phyloP scores from a whole-genome alignment of 139 green algal genomes.

The Desmodesmus armatus region DNA sequence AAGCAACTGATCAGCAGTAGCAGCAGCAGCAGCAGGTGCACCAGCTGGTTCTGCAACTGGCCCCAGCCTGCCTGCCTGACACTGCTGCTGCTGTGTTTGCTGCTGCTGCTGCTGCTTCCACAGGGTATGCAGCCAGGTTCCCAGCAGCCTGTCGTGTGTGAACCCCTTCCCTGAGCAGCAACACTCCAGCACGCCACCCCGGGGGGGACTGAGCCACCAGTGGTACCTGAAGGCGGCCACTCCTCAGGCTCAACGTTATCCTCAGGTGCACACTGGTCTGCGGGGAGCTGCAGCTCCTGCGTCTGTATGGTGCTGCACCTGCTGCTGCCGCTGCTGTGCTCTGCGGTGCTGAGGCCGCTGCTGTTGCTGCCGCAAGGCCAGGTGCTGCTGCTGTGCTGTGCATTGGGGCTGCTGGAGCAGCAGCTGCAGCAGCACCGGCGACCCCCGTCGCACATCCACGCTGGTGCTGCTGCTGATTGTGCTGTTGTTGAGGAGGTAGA shows the following conservation, averaged over 20 bases:
- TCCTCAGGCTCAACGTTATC: neutral
- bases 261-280: neutral
- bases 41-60: neutral
- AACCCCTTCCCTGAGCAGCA: neutral
- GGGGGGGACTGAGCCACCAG: neutral
- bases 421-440: constrained; percentile 5
- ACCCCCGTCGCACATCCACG: neutral
- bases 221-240: neutral
- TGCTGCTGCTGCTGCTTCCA: constrained; percentile 34
- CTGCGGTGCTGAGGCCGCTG: neutral
- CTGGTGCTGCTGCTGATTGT: neutral
- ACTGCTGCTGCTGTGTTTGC: neutral
- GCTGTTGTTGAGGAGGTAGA: neutral
- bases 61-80: no score
- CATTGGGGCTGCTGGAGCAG: neutral
- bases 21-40: constrained; percentile 1
- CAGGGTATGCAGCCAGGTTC: neutral
- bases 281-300: no score
- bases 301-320: neutral
- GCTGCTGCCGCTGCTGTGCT: constrained; percentile 1
- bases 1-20: neutral
- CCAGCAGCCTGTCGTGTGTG: constrained; percentile 7
- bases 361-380: neutral
- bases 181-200: neutral
- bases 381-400: neutral